These are phyloP conservation scores for rapeseed (Brassica napus) DNA, from an alignment of 345 rosid species.

Conservation along the genomic window DNA sequence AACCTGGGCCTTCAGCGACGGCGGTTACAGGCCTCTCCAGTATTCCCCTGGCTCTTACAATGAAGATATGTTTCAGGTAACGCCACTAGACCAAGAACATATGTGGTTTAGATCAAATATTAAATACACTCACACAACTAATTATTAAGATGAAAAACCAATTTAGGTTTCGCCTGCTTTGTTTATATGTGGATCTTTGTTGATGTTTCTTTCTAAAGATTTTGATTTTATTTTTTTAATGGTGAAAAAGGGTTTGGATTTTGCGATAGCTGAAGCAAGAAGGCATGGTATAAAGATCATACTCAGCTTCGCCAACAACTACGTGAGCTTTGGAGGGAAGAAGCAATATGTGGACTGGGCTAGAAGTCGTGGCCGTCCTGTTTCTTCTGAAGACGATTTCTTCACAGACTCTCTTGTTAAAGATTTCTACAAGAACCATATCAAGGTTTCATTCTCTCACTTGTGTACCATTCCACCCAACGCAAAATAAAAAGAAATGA, in stretches of 20 bases:
- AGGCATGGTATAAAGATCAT: slow-evolving; percentile 69
- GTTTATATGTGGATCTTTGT: not conserved
- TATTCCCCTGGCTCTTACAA: slow-evolving; percentile 74
- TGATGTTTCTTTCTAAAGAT: not conserved
- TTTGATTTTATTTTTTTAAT: not conserved
- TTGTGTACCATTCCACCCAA: not conserved
- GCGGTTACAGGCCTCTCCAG: slow-evolving; percentile 76
- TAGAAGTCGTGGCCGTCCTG: slow-evolving; percentile 61
- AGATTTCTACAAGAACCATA: slow-evolving; percentile 77
- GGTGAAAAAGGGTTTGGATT: slow-evolving; percentile 76
- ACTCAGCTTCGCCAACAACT: slow-evolving; percentile 73
- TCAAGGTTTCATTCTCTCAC: slow-evolving; percentile 52
- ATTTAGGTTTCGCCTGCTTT: not conserved
- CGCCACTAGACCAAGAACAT: slow-evolving; percentile 1
- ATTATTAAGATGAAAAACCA: not conserved
- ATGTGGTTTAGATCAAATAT: not conserved
- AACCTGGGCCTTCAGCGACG: slow-evolving; percentile 95
- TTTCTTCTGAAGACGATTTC: slow-evolving; percentile 83
- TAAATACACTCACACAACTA: not conserved
- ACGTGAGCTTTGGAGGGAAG: slow-evolving; percentile 80
- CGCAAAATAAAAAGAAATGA: not conserved
- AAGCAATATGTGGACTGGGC: slow-evolving; percentile 86
- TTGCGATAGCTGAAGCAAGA: slow-evolving; percentile 85
- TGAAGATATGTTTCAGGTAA: slow-evolving; percentile 75
- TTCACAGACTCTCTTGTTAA: slow-evolving; percentile 71